Base-by-base conservation (phyloP, 768 basidiomycete genomes). In the Trametopsis cervina region DNA sequence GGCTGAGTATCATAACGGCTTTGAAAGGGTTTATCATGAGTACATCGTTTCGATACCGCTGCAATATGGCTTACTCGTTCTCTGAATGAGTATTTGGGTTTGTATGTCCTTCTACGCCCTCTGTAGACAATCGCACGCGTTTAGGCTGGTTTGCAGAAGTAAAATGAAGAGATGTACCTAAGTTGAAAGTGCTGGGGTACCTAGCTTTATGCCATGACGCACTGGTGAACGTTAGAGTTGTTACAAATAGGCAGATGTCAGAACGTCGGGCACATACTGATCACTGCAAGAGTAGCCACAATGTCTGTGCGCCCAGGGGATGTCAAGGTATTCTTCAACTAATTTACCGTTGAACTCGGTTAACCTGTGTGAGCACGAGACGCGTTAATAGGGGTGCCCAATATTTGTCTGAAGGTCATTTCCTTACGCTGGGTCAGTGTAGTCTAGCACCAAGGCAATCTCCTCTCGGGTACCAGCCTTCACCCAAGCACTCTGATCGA, bases 251-350 rank as follows among this genome's bases (percentile, higher is more conserved):
- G 40, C 43, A 42, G 39, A 54, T 24, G 56, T 52, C 47, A 45
- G 55, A 57, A 56, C 59, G 55, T 51, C 29, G 55, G 57, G 44
- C 33, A 52, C 73, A 61, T 68, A 90, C 87, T 94, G 91, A 66
- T 95, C 92, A 56, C 86, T 89, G 73, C 92, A 96, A 44, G 90
- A 91, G 60, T 96, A 95, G 27, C 88, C 90, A 69, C 93, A 95
- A 70, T 85, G 74, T 48, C 93, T 96, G 72, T 89, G 80, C 22
- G 80, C 85, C 57, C 78, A 89, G 22, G 92, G 91, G 55, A 95
- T 91, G 60, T 80, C 75, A 46, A 94, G 76, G 63, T 96, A 96
- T 49, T 68, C 57, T 25, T 85, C 77, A 11, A 95, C 80, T 23
- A 94, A 73, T 46, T 76, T 65, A 69, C 80, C 87, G 66, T 94